Base-by-base conservation (phyloP, 805 yeast genomes). In the Helenozyma baotianmanensis region DNA sequence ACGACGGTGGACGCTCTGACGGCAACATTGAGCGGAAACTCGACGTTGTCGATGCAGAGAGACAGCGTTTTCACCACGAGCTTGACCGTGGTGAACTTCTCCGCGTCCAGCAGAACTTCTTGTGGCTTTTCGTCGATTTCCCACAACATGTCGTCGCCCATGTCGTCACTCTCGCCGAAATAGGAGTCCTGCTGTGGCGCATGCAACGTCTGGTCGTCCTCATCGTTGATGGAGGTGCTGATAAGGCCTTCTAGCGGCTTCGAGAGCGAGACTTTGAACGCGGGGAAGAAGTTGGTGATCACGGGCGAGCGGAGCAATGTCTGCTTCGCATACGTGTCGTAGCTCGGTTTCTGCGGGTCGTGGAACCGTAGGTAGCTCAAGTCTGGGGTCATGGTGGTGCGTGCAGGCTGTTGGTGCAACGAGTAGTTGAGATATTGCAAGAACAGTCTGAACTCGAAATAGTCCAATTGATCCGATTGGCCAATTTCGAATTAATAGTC, bases 261-360 rank as follows among this genome's bases (percentile, higher is more conserved):
- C 18, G 45, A 45, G 11, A 47, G 34, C 14, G 48, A 45, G 1
- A 66, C 68, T 14, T 45, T 39, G 45, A 70, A 64, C 9, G 42
- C 32, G 9, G 60, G 58, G 36, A 56, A 54, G 15, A 70, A 55
- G 13, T 53, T 48, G 16, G 48, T 44, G 18, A 68, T 47, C 1
- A 63, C 48, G 2, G 76, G 72, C 12, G 73, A 62, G 12, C 58
- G 58, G 22, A 66, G 43, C n/a, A 72, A 40, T 9, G 68, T 64
- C 36, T 61, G 58, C 39, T 60, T 61, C 23, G 57, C 35, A 29
- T 48, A 60, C 6, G 42, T 34, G 12, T 42, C 18, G n/a, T 35
- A 23, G 10, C 9, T 8, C 19, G 19, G 19, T 8, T 17, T 8
- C 19, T 17, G 5, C 19, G 19, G 19, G 7, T 17, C 19, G 19